Conservation (phyloP, 2,329 filamentous ascomycete species). For the Lasiodiplodia sp. region DNA sequence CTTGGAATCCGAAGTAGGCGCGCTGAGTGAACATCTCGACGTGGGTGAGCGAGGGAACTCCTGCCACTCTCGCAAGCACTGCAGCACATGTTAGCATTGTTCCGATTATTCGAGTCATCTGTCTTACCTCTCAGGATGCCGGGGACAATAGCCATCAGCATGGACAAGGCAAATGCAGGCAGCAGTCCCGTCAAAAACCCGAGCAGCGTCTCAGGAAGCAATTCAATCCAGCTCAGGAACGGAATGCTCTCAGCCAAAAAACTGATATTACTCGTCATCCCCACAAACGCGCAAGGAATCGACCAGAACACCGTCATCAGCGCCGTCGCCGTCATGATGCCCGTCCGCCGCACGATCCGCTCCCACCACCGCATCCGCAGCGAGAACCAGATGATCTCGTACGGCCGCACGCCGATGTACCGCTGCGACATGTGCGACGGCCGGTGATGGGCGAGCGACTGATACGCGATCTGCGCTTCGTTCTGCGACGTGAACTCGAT, state of each 20-base stretch:
- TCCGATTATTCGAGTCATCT: constrained; percentile 68
- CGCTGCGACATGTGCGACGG: constrained; percentile 93
- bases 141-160: constrained; percentile 87
- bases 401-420: constrained; percentile 87
- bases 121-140: constrained; percentile 46
- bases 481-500: constrained; percentile 99
- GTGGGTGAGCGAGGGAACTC: constrained; percentile 79
- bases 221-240: constrained; percentile 75
- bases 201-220: constrained; percentile 66
- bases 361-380: constrained; percentile 97
- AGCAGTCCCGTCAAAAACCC: constrained; percentile 84
- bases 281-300: constrained; percentile 87
- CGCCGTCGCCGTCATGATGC: constrained; percentile 70
- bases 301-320: constrained; percentile 89
- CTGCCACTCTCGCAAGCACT: constrained; percentile 47
- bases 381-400: constrained; percentile 95
- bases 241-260: constrained; percentile 68
- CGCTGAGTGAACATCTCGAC: constrained; percentile 83
- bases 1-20: constrained; percentile 93
- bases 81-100: constrained; percentile 72
- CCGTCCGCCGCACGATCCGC: constrained; percentile 74
- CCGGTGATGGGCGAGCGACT: constrained; percentile 86
- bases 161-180: constrained; percentile 77
- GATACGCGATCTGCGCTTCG: constrained; percentile 96
- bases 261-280: constrained; percentile 78